phyloP scores from a whole-genome alignment of 2,329 filamentous ascomycete genomes.

The Rhinocladiella similis region DNA sequence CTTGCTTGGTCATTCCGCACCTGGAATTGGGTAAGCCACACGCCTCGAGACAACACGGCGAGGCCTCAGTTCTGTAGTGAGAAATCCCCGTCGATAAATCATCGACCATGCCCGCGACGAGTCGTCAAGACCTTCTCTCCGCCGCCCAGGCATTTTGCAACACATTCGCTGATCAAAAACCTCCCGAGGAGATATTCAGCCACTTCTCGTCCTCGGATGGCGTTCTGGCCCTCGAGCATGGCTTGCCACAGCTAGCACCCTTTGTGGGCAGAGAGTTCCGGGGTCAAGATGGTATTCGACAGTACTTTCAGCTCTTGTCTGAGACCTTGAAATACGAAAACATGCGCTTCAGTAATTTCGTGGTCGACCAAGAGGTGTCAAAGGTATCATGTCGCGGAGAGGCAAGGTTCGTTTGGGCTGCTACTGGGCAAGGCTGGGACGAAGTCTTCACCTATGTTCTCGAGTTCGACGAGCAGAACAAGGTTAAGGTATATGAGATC shows the following conservation, averaged over 20 bases:
- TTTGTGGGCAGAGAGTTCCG: slow-evolving; percentile 45
- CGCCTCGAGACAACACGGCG: not conserved
- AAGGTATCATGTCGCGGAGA: slow-evolving; percentile 37
- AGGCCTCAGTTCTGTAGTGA: not conserved
- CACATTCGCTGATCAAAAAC: slow-evolving; percentile 34
- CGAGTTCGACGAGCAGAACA: slow-evolving; percentile 36
- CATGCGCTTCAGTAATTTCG: slow-evolving; percentile 41
- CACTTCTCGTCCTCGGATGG: slow-evolving; percentile 36
- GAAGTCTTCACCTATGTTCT: slow-evolving; percentile 44
- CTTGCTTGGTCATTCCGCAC: slow-evolving; percentile 13
- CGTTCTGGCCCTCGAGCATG: slow-evolving; percentile 40
- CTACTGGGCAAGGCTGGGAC: slow-evolving; percentile 40
- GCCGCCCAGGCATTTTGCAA: slow-evolving; percentile 34
- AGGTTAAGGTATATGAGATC: slow-evolving; percentile 42
- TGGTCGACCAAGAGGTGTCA: slow-evolving; percentile 37
- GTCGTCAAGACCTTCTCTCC: slow-evolving; percentile 27
- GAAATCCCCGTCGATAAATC: not conserved
- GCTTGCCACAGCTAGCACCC: slow-evolving; percentile 41
- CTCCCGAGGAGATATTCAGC: slow-evolving; percentile 33
- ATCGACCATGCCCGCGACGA: slow-evolving; percentile 15
- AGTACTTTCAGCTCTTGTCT: slow-evolving; percentile 40
- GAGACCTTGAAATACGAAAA: slow-evolving; percentile 35
- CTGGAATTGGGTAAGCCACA: slow-evolving; percentile 9
- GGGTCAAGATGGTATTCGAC: slow-evolving; percentile 35
- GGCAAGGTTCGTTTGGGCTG: slow-evolving; percentile 37